Evolutionary conservation across 2,329 filamentous ascomycete genomes (phyloP).

Genomic region (Alternaria arborescens): DNA sequence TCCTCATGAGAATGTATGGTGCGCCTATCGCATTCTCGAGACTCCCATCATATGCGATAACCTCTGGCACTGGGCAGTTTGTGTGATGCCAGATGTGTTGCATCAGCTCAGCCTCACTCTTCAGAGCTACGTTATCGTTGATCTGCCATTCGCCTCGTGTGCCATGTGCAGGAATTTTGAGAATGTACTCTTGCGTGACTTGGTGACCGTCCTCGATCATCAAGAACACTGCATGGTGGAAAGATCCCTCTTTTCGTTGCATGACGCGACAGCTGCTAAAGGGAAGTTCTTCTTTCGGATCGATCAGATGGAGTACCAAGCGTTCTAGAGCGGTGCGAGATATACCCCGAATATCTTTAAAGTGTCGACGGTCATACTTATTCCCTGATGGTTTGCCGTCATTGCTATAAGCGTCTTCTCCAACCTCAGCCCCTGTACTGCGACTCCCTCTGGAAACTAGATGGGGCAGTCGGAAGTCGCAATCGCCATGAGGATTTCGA

Average conservation of each 20-base stretch:
- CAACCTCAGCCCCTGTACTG: neutral
- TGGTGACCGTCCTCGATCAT: neutral
- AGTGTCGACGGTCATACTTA: slow-evolving; percentile 9
- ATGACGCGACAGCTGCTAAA: neutral
- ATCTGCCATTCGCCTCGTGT: slow-evolving; percentile 8
- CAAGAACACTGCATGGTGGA: slow-evolving; percentile 18
- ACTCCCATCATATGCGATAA: slow-evolving; percentile 22
- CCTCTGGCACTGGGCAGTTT: slow-evolving; percentile 22
- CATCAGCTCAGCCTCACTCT: slow-evolving; percentile 21
- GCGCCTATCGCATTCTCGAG: slow-evolving; percentile 23
- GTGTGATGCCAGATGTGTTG: slow-evolving; percentile 15
- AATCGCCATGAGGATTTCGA: neutral
- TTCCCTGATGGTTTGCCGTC: neutral
- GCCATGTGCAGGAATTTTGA: slow-evolving; percentile 13
- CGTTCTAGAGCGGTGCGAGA: neutral
- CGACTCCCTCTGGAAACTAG: neutral
- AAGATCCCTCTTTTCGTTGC: slow-evolving; percentile 14
- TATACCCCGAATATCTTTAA: slow-evolving; percentile 5
- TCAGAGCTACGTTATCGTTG: slow-evolving; percentile 13
- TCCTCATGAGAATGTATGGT: slow-evolving; percentile 31
- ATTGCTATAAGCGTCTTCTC: neutral
- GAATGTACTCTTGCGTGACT: neutral
- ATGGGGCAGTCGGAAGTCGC: neutral
- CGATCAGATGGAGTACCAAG: neutral
- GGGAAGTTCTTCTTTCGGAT: neutral